A percentile compares a stretch with the other conserved stretches of the same genome.
These are phyloP conservation scores for Fusarium sp. DNA, from an alignment of 2,329 filamentous ascomycete species.

Conservation along the genomic window DNA sequence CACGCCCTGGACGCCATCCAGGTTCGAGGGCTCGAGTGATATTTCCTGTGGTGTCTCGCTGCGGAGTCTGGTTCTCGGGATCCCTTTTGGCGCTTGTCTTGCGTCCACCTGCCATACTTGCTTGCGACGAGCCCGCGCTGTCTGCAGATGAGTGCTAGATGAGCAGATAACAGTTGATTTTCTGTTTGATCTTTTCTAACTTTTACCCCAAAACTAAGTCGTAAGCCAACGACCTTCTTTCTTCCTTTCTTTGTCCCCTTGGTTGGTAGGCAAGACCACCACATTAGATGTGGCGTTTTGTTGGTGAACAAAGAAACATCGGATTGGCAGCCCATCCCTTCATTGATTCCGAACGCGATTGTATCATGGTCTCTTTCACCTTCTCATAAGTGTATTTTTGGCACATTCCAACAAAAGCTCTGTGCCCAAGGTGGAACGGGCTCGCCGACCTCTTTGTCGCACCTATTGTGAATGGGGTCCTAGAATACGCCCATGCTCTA, in stretches of 20 bases:
- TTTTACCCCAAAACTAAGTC: neutral
- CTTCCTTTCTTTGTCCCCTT: slow-evolving; percentile 18
- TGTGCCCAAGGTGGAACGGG: slow-evolving; percentile 9
- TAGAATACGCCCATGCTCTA: slow-evolving; percentile 11
- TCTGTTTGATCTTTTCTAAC: neutral
- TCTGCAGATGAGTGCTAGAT: neutral
- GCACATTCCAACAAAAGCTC: neutral
- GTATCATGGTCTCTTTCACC: neutral
- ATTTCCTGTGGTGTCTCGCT: neutral
- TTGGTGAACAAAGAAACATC: slow-evolving; percentile 37
- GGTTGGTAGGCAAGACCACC: neutral
- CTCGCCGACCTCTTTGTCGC: slow-evolving; percentile 39
- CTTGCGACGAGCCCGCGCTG: neutral
- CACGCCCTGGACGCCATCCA: slow-evolving; percentile 38
- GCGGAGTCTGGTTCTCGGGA: neutral
- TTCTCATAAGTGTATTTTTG: slow-evolving; percentile 4
- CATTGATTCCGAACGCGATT: neutral
- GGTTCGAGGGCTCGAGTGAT: neutral
- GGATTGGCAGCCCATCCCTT: slow-evolving; percentile 1
- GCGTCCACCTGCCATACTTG: slow-evolving; percentile 15
- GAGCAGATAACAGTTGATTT: neutral
- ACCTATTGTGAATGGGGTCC: slow-evolving; percentile 17
- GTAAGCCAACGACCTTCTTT: neutral
- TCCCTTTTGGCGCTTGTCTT: neutral
- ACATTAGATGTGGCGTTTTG: slow-evolving; percentile 27